A percentile compares a stretch with the other conserved stretches of the same genome.
Conservation (phyloP, 2,329 filamentous ascomycete species). For the Stenocarpella maydis region DNA sequence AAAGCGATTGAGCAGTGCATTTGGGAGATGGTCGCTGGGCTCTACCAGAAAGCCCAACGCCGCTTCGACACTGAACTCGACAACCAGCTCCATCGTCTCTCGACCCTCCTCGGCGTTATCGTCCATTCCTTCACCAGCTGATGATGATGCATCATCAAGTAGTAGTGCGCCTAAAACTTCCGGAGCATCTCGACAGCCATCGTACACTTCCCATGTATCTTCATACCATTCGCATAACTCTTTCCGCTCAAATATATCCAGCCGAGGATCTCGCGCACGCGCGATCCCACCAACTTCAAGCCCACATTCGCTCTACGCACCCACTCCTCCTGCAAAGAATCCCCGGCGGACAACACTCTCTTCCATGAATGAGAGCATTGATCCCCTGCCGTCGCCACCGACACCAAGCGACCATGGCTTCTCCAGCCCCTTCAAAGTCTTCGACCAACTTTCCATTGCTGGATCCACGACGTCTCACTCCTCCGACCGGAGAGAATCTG, state of each 20-base stretch:
- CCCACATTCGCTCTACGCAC: background rate
- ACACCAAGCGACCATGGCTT: background rate
- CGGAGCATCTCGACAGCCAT: conserved; percentile 10
- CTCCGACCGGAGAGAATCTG: conserved; percentile 4
- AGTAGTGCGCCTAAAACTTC: conserved; percentile 10
- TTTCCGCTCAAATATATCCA: conserved; percentile 17
- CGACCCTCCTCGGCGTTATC: conserved; percentile 22
- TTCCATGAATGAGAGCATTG: conserved; percentile 8
- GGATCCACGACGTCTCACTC: background rate
- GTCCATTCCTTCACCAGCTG: background rate
- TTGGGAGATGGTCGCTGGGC: conserved; percentile 16
- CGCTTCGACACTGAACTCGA: background rate
- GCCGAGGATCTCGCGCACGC: conserved; percentile 11
- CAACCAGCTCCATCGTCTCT: conserved; percentile 17
- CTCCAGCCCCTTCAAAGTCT: background rate
- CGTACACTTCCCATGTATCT: conserved; percentile 14
- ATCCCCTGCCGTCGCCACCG: background rate
- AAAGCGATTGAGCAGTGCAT: conserved; percentile 13
- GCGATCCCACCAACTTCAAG: background rate
- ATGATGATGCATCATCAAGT: conserved; percentile 21
- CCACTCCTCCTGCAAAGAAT: conserved; percentile 7
- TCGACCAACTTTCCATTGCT: background rate
- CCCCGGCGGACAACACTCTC: conserved; percentile 4
- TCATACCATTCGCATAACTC: conserved; percentile 17
- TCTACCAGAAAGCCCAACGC: background rate